Base-by-base conservation (phyloP, 2,329 filamentous ascomycete species). In the Neopestalotiopsis rosae region DNA sequence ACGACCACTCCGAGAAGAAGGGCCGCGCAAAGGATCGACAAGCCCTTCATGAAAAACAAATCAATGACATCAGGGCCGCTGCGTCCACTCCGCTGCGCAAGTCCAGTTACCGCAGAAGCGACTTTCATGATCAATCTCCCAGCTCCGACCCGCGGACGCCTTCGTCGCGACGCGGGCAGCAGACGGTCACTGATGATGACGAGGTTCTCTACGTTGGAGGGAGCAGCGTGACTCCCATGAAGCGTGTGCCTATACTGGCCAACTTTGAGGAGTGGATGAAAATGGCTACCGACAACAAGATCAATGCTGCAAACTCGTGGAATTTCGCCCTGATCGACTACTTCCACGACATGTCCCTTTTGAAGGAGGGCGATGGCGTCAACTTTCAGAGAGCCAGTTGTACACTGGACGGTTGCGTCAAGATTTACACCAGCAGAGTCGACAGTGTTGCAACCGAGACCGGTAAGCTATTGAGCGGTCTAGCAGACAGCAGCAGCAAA, bases 251-350 rank as follows among this genome's bases (percentile, higher is more conserved):
- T 1, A 92, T 99, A 75, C 86, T 99, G 67, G 96, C 96, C 77
- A 99, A 99, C 82, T 99, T 98, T 76, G 96, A 99, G 80, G 96
- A 99, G 80, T 98, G 95, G 96, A 98, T 99, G 94, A 99, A 98
- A 87, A 97, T 99, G 94, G 96, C 96, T 2, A 98, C 96, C 17
- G 96, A 99, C 84, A 99, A 99, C 84, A 96, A 96, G 82, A 99
- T 99, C 86, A 99, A 98, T 79, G 95, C 96, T 63, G 90, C 92
- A 69, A 99, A 99, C 81, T 98, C 95, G 38, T 99, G 96, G 96
- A 98, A 98, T 81, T 98, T 99, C 82, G 96, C 96, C n/a, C 88
- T 99, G 20, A 99, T 99, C 78, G 96, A 99, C 81, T 99, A 99
- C 82, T 99, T 99, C 77, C 95, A 99, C 81, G 96, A 99, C 77